These are phyloP conservation scores for Starmera dryadoides DNA, from an alignment of 805 yeast genomes.

Conservation along the genomic window DNA sequence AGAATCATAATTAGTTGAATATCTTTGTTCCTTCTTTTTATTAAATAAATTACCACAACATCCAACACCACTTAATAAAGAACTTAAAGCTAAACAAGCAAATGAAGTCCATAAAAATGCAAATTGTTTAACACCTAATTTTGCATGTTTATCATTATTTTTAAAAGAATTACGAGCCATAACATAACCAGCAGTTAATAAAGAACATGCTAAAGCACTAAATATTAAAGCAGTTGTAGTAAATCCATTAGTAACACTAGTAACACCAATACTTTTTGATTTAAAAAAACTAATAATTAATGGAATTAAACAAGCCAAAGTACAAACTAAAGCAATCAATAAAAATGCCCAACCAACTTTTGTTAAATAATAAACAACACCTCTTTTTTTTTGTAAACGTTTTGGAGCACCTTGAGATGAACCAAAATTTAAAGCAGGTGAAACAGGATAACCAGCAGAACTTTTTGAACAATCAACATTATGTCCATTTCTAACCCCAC, in stretches of 20 bases:
- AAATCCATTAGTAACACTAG: slow-evolving; percentile 14
- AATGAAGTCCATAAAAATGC: slow-evolving; percentile 60
- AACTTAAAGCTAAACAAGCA: slow-evolving; percentile 12
- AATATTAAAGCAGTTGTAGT: slow-evolving; percentile 34
- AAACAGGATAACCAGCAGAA: slow-evolving; percentile 76
- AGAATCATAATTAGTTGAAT: slow-evolving; percentile 14
- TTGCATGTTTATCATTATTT: slow-evolving; percentile 32
- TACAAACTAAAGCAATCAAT: slow-evolving; percentile 48
- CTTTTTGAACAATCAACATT: slow-evolving; percentile 44
- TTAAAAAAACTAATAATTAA: slow-evolving; percentile 16
- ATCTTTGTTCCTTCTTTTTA: slow-evolving; percentile 9
- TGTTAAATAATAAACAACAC: slow-evolving; percentile 56
- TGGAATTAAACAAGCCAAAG: slow-evolving; percentile 40
- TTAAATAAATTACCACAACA: slow-evolving; percentile 1
- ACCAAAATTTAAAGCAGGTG: slow-evolving; percentile 71
- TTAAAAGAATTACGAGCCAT: slow-evolving; percentile 44
- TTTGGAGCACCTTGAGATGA: slow-evolving; percentile 46
- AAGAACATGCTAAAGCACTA: slow-evolving; percentile 35
- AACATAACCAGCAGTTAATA: slow-evolving; percentile 49
- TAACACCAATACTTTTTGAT: slow-evolving; percentile 9
- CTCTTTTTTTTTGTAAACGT: slow-evolving; percentile 35
- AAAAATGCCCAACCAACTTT: slow-evolving; percentile 64
- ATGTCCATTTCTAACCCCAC: slow-evolving; percentile 34
- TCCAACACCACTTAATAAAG: slow-evolving; percentile 14
- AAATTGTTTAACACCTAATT: slow-evolving; percentile 41